Evolutionary conservation across 1,284 basidiomycete genomes (phyloP), one percentile per base, ranked within the genome.

Genomic region (Tilletia indica): DNA sequence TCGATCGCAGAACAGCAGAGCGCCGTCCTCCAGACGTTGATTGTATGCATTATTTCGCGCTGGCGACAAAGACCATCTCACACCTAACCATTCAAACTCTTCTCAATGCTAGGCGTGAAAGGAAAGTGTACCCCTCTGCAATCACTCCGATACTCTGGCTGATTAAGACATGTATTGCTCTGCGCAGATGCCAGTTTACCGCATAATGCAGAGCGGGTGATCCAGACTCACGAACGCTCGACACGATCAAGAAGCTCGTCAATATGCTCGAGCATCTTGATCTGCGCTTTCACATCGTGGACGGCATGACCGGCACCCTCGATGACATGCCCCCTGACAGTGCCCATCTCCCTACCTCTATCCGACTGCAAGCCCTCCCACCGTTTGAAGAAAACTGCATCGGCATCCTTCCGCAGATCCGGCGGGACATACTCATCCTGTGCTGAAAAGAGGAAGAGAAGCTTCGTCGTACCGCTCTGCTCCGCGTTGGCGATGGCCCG

Each of bases 401-500:
- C 58, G 16, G 25, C 58, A 34, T 63, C 58, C 25, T 25, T 31
- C n/a, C 58, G 58, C 14, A 63, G 58, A 12, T 63, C 8, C 34
- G n/a, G 25, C 9, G n/a, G 21, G 8, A 63, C 58, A 19, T 31
- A 63, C 19, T 63, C 25, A 19, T 63, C 58, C 19, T 25, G 25
- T 5, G 25, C 58, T 8, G 58, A 63, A 19, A 63, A 63, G 31
- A 63, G 58, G 58, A 63, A 63, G 58, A 63, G 58, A 3, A 63
- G 58, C n/a, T 25, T 25, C 25, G 25, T 31, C n/a, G 58, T 63
- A 34, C 38, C 34, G n/a, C 25, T 25, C 25, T 36, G n/a, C 19
- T 63, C 58, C 14, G 58, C 58, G n/a, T 36, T 25, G n/a, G 58
- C 14, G 25, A 63, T 63, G 58, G 58, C 58, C 38, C 58, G n/a